Conservation (phyloP, 2,329 filamentous ascomycete genomes). For the Bisporella sp. region DNA sequence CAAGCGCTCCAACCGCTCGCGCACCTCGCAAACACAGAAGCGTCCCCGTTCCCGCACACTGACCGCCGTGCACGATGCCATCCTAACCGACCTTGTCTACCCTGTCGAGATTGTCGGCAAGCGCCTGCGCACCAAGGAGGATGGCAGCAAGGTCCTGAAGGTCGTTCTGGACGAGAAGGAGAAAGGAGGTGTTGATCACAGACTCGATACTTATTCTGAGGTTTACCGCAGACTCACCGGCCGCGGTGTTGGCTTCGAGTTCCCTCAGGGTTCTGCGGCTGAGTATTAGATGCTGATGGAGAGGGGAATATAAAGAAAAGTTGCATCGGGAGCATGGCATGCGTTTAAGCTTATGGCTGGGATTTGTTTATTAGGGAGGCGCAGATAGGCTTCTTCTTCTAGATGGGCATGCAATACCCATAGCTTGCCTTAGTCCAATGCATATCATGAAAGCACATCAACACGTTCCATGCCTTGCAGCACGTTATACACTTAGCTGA, state of each 20-base stretch:
- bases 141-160: conserved; percentile 97
- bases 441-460: no score
- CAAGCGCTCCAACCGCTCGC: conserved; percentile 95
- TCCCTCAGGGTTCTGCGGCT: conserved; percentile 68
- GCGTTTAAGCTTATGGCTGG: neutral
- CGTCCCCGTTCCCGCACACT: conserved; percentile 95
- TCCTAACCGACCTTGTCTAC: conserved; percentile 97
- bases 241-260: conserved; percentile 96
- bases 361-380: neutral
- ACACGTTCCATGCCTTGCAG: no score
- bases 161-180: conserved; percentile 99
- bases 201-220: conserved; percentile 98
- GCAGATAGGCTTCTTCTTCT: neutral
- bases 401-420: neutral
- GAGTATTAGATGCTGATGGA: conserved; percentile 63
- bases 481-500: no score
- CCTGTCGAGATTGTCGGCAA: conserved; percentile 99
- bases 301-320: neutral
- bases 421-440: neutral
- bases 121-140: conserved; percentile 97
- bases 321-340: neutral
- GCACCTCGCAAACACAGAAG: conserved; percentile 98
- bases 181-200: conserved; percentile 98
- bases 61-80: conserved; percentile 97
- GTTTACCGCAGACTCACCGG: conserved; percentile 98